Evolutionary conservation across 2,329 filamentous ascomycete genomes (phyloP).

Genomic region (Bipolaris gigantea): DNA sequence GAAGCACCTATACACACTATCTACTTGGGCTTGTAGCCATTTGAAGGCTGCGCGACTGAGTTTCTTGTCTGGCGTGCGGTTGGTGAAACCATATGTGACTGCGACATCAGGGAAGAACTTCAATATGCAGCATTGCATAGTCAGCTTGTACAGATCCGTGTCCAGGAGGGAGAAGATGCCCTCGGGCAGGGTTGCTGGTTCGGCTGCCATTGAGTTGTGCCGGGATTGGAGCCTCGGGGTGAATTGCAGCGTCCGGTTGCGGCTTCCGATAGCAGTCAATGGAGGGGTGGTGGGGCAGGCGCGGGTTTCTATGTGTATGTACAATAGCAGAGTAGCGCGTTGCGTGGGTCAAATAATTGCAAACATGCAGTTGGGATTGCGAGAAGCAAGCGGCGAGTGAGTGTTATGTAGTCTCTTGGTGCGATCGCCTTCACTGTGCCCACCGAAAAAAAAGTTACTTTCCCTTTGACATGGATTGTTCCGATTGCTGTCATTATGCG

Average conservation of each 20-base stretch:
- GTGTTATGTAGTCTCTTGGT: neutral
- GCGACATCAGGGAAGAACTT: constrained; percentile 82
- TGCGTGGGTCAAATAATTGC: constrained; percentile 2
- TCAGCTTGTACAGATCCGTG: constrained; percentile 86
- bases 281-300: constrained; percentile 38
- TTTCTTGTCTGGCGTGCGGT: constrained; percentile 92
- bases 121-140: constrained; percentile 88
- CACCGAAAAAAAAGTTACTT: neutral
- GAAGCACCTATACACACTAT: constrained; percentile 55
- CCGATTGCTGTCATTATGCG: constrained; percentile 13
- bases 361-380: neutral
- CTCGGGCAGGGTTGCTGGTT: constrained; percentile 37
- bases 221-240: neutral
- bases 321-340: neutral
- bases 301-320: neutral
- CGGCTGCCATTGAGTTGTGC: constrained; percentile 26
- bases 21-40: constrained; percentile 84
- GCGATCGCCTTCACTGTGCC: neutral
- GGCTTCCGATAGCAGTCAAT: constrained; percentile 17
- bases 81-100: constrained; percentile 93
- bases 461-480: constrained; percentile 1
- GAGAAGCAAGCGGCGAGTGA: neutral
- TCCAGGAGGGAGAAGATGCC: constrained; percentile 52
- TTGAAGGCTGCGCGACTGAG: constrained; percentile 78
- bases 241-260: constrained; percentile 12